Base-by-base conservation (phyloP, 2,329 filamentous ascomycete genomes). In the Xylariaceae sp. region DNA sequence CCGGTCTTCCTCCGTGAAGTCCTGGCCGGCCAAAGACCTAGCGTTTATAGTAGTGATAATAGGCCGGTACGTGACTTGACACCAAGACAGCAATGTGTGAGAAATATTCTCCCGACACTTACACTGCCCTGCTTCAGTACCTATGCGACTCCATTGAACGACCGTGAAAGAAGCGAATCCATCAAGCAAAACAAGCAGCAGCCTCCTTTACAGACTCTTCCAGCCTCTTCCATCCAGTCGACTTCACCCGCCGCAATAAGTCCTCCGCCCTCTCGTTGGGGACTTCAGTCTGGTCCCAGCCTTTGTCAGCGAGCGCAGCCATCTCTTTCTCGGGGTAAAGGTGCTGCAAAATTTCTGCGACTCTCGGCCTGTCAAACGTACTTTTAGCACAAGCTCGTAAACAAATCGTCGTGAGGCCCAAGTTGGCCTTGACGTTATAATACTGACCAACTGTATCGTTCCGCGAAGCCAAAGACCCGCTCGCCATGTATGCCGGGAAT, bases 221-320 rank as follows among this genome's bases (percentile, higher is more conserved):
- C 30, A 70, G 57, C 3, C 45, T 61, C n/a, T 65, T 67, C 69
- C 69, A 70, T 3, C 60, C 53, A 12, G 55, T 42, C 46, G 65
- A 62, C 0, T 65, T 66, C n/a, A 70, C 27, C 6, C 63, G 56
- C 6, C 55, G 56, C 44, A 71, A 45, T 42, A 71, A 47, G 31
- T 65, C 55, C 35, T 61, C 61, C 2, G 62, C 61, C 37, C 64
- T 62, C 46, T 66, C 7, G 37, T 65, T 68, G 6, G 68, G 65
- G n/a, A 70, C 66, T 5, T 65, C 65, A 0, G 62, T 67, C 50
- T 66, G 61, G 34, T 71, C 68, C 65, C 62, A 66, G 0, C 67
- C 67, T 9, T 55, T 52, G 30, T 67, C 62, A 12, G 62, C 50
- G 6, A 68, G 47, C 7, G 50, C 50, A 0, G 57, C 61, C 34